Evolutionary conservation across 805 yeast species (phyloP), one percentile per base, ranked within the genome.

Genomic region (Lipomyces lipofer): DNA sequence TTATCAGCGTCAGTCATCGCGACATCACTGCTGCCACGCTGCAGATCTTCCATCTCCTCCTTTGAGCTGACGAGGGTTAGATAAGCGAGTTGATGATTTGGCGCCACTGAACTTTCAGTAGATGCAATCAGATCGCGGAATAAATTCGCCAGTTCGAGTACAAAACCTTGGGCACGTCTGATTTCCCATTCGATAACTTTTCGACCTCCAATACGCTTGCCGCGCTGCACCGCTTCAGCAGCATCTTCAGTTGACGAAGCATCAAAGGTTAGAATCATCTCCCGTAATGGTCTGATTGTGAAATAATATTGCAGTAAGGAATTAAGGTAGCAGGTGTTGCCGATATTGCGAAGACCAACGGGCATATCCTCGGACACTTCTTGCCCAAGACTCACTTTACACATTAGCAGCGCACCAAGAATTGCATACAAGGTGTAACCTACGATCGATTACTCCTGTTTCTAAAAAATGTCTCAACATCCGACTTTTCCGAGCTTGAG

Each of bases 291-390:
- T 52, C 81, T 80, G 43, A 94, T 81, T 5, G 89, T 86, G 72
- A 90, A 94, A 69, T 89, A 92, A 66, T 86, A 92, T 67, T 92
- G 99, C 39, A 92, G 72, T 46, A 94, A 74, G 0, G 98, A 92
- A 68, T 94, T 92, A 69, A 94, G 75, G 63, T 91, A 91, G 70
- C 99, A 94, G 0, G 99, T 92, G 67, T 94, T 94, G 22, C 99
- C 99, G 58, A 90, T 91, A 67, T 94, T 94, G 69, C 86, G 88
- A 66, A 94, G 76, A 0, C 99, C 99, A 2, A 89, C 88, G 0
- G 99, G 99, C 81, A 35, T 38, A 1, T 33, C 82, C 17, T 71
- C 70, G 1, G 75, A 73, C 9, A 67, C 55, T 58, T 75, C 72
- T 62, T 47, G 47, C 21, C 17, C 36, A 4, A 25, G 32, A 17